Conservation (phyloP, 441 rosid genomes). For the Populus hybrid region DNA sequence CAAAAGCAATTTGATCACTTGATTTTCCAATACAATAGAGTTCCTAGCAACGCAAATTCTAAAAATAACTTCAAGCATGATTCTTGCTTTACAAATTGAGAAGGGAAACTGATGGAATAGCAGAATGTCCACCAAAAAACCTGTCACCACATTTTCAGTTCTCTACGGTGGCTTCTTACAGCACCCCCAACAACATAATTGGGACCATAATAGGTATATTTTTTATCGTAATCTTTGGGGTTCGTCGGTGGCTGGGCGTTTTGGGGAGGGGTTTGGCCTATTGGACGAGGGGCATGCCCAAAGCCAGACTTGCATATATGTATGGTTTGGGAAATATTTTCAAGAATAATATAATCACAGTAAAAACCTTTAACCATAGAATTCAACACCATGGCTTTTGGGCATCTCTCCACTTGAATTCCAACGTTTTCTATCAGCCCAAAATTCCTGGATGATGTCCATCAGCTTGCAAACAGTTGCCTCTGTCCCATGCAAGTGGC, state of each 20-base stretch:
- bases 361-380: background rate
- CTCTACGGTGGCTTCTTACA: background rate
- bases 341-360: background rate
- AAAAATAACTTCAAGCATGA: background rate
- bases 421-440: slow-evolving; percentile 31
- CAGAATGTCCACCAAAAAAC: background rate
- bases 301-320: background rate
- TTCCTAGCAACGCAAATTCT: background rate
- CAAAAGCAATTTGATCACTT: background rate
- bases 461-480: slow-evolving; percentile 11
- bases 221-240: too few species aligned
- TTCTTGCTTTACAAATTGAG: background rate
- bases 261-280: too few species aligned
- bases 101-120: background rate
- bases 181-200: background rate
- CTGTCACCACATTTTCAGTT: background rate
- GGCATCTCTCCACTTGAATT: slow-evolving; percentile 86
- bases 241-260: too few species aligned
- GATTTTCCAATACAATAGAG: background rate
- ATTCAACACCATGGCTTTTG: slow-evolving; percentile 84
- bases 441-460: slow-evolving; percentile 16
- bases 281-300: too few species aligned
- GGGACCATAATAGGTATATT: background rate
- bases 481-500: slow-evolving; percentile 22
- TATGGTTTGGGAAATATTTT: background rate